A percentile compares a stretch with the other conserved stretches of the same genome.
Conservation (phyloP, 2,329 filamentous ascomycete species). For the Blastomyces parvus region DNA sequence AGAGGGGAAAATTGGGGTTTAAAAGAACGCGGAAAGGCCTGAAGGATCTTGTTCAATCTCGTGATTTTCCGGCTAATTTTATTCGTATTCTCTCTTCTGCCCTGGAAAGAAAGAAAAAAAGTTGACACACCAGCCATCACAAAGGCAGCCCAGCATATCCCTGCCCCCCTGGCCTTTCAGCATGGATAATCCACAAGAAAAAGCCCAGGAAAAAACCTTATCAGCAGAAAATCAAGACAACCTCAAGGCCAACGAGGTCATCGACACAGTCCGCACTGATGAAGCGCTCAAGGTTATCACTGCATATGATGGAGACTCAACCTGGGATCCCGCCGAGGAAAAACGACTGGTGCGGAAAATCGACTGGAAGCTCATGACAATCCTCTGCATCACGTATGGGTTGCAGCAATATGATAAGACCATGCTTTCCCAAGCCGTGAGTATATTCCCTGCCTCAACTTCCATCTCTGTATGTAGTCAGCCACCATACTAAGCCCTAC, state of each 20-base stretch:
- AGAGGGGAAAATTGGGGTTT: not conserved
- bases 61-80: not conserved
- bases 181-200: not conserved
- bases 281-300: slow-evolving; percentile 36
- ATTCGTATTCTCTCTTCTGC: not conserved
- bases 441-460: not conserved
- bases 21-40: not conserved
- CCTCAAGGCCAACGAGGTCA: slow-evolving; percentile 2
- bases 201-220: not conserved
- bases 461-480: not conserved
- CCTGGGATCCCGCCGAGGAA: slow-evolving; percentile 38
- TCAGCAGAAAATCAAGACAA: not conserved
- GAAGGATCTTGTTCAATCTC: not conserved
- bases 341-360: slow-evolving; percentile 36
- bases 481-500: not conserved
- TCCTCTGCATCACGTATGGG: slow-evolving; percentile 39
- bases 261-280: slow-evolving; percentile 32
- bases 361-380: slow-evolving; percentile 38
- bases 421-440: slow-evolving; percentile 45
- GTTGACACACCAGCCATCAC: not conserved
- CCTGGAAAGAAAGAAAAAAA: not conserved
- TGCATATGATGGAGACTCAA: slow-evolving; percentile 34
- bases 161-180: not conserved
- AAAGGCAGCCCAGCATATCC: not conserved
- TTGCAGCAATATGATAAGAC: slow-evolving; percentile 46